These are phyloP conservation scores for Arthrobotrys megalospora DNA, from an alignment of 2,329 filamentous ascomycete species.

Conservation along the genomic window DNA sequence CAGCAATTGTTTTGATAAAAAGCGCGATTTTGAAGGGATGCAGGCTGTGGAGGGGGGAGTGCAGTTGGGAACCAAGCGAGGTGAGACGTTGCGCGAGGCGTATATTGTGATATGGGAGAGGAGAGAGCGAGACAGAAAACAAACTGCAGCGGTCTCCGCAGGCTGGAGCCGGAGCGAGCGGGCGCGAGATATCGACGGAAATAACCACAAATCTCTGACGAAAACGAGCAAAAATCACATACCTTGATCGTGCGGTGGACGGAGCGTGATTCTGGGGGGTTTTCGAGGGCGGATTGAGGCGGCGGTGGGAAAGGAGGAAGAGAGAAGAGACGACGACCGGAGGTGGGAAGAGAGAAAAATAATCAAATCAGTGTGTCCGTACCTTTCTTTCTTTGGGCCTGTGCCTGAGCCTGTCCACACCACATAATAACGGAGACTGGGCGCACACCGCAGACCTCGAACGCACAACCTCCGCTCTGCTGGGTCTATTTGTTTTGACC, in stretches of 20 bases:
- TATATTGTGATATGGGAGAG: constrained; percentile 6
- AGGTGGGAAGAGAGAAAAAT: constrained; percentile 57
- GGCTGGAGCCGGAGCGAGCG: not conserved
- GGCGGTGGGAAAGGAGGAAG: constrained; percentile 48
- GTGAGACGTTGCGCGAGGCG: constrained; percentile 46
- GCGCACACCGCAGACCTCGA: constrained; percentile 40
- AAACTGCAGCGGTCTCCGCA: constrained; percentile 9
- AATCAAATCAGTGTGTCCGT: constrained; percentile 26
- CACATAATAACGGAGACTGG: constrained; percentile 48
- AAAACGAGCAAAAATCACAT: constrained; percentile 55
- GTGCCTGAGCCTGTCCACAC: not conserved
- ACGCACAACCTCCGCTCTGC: constrained; percentile 37
- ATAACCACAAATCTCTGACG: constrained; percentile 57
- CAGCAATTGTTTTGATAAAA: constrained; percentile 27
- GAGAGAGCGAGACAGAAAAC: constrained; percentile 4
- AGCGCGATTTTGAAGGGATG: constrained; percentile 27
- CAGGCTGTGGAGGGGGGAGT: constrained; percentile 11
- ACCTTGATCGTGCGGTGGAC: constrained; percentile 45
- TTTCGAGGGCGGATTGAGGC: constrained; percentile 42
- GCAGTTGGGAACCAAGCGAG: constrained; percentile 13
- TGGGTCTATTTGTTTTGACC: constrained; percentile 28
- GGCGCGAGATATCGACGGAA: constrained; percentile 46
- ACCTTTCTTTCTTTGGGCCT: constrained; percentile 9
- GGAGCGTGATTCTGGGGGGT: constrained; percentile 37
- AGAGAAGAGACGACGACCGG: constrained; percentile 47